phyloP scores from a whole-genome alignment of 1,284 basidiomycete species.

The Ustilago crameri region DNA sequence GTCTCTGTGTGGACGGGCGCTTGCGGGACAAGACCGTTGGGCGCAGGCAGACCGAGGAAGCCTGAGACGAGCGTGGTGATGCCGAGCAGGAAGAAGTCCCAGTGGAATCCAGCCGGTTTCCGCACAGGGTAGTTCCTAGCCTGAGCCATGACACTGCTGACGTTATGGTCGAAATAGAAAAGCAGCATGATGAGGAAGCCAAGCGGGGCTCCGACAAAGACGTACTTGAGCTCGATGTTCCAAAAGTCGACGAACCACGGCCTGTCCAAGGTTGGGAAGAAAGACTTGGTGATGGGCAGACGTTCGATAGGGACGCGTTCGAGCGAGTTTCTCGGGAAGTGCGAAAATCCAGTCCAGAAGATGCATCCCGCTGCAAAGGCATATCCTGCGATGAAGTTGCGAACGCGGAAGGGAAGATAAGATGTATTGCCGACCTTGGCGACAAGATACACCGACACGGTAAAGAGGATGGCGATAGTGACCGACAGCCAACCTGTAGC shows the following conservation, averaged over 20 bases:
- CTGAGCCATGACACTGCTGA: slow-evolving; percentile 83
- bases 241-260: slow-evolving; percentile 91
- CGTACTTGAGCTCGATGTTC: slow-evolving; percentile 88
- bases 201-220: slow-evolving; percentile 80
- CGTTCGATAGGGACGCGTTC: slow-evolving; percentile 56
- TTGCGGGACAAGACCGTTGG: slow-evolving; percentile 91
- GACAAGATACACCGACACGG: slow-evolving; percentile 68
- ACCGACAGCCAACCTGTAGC: slow-evolving; percentile 70
- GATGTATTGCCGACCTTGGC: slow-evolving; percentile 57
- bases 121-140: slow-evolving; percentile 87
- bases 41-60: slow-evolving; percentile 88
- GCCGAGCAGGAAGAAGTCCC: slow-evolving; percentile 79
- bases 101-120: slow-evolving; percentile 93
- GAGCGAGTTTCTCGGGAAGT: slow-evolving; percentile 66
- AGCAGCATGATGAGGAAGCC: slow-evolving; percentile 68
- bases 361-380: slow-evolving; percentile 69
- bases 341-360: slow-evolving; percentile 70
- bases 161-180: slow-evolving; percentile 75
- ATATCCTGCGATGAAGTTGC: slow-evolving; percentile 68
- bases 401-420: slow-evolving; percentile 67
- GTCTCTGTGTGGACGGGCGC: slow-evolving; percentile 93
- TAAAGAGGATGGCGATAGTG: slow-evolving; percentile 70
- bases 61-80: slow-evolving; percentile 92
- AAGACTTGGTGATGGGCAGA: slow-evolving; percentile 66
- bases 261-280: slow-evolving; percentile 76